These are phyloP conservation scores for Phytophthora sansomeana DNA, from an alignment of 352 stramenopile genomes.

Conservation along the genomic window DNA sequence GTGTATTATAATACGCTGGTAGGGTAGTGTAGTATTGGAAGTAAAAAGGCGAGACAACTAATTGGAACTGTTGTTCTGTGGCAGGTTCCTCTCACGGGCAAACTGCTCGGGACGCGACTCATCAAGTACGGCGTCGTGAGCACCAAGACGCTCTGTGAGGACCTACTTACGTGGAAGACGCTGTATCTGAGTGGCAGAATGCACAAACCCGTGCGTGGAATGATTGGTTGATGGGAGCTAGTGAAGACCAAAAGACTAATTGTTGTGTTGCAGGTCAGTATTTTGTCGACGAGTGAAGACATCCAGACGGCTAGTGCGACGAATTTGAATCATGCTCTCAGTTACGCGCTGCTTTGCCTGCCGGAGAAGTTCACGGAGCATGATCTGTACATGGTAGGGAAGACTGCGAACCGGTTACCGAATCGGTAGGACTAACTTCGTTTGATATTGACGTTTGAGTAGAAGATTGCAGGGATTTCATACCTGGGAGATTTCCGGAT, in stretches of 20 bases:
- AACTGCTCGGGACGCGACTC: constrained; percentile 66
- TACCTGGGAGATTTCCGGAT: constrained; percentile 92
- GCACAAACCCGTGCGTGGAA: constrained; percentile 81
- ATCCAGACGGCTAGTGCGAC: constrained; percentile 59
- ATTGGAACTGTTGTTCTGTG: neutral
- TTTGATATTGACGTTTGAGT: constrained; percentile 5
- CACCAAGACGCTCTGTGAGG: constrained; percentile 76
- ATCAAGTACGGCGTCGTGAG: constrained; percentile 93
- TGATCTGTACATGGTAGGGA: constrained; percentile 83
- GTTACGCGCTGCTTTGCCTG: constrained; percentile 78
- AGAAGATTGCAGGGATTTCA: constrained; percentile 91
- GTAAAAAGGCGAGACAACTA: neutral
- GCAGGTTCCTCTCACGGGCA: constrained; percentile 64
- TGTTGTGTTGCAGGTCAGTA: constrained; percentile 54
- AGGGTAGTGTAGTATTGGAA: neutral
- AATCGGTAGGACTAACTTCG: neutral
- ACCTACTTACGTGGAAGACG: constrained; percentile 83
- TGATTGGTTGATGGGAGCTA: neutral
- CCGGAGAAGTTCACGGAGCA: constrained; percentile 84
- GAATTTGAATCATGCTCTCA: constrained; percentile 79
- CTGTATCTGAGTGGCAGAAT: constrained; percentile 90
- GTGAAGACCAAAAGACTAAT: constrained; percentile 9
- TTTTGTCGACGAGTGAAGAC: constrained; percentile 53
- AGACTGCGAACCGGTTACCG: neutral
- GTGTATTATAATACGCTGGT: constrained; percentile 91